A percentile compares a stretch with the other conserved stretches of the same genome.
phyloP scores from a whole-genome alignment of 208 protist species.

The Acanthamoeba pearcei region DNA sequence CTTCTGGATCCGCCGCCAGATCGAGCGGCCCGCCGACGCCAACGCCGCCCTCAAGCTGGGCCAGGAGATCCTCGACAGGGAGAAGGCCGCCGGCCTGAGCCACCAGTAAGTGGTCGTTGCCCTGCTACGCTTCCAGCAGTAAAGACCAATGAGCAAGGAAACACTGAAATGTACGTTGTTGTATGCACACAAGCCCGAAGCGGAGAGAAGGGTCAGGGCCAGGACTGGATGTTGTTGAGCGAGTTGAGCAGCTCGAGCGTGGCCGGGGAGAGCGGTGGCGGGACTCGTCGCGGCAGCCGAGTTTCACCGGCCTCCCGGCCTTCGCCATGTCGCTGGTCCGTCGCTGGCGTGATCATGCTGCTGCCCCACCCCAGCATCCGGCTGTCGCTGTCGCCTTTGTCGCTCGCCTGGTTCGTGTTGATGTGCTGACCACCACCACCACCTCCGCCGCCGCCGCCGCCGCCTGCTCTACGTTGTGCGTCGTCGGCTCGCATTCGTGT shows the following conservation, averaged over 20 bases:
- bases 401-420: neutral
- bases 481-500: neutral
- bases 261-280: slow-evolving; percentile 30
- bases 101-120: neutral
- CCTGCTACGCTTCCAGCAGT: too few species aligned
- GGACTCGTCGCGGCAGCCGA: neutral
- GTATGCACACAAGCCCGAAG: too few species aligned
- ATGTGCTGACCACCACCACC: neutral
- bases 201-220: neutral
- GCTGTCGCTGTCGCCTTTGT: too few species aligned
- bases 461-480: neutral
- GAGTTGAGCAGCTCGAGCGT: slow-evolving; percentile 52
- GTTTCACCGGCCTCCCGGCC: neutral
- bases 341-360: neutral
- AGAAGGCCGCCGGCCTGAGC: neutral
- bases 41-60: neutral
- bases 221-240: slow-evolving; percentile 55
- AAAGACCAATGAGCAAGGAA: too few species aligned
- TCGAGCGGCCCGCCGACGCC: neutral
- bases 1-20: neutral
- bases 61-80: slow-evolving; percentile 34
- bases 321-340: neutral
- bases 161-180: too few species aligned
- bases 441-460: too few species aligned
- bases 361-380: neutral